Conservation (phyloP, 306 rosid genomes). For the Gastrolobium villosum region DNA sequence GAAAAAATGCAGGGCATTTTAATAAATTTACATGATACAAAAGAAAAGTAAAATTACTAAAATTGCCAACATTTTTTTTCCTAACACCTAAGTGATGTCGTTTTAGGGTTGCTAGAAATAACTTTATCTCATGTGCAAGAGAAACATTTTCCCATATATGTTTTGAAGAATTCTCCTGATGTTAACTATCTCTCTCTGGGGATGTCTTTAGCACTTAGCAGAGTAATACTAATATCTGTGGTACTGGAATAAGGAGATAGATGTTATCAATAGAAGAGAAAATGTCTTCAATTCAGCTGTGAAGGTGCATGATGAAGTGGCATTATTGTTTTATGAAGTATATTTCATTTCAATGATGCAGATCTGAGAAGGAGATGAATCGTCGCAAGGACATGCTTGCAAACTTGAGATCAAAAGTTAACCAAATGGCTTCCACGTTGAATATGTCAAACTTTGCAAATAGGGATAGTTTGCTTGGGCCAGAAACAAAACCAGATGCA, state of each 20-base stretch:
- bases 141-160: background rate
- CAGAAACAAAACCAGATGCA: constrained; percentile 83
- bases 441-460: constrained; percentile 82
- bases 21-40: no score
- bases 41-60: no score
- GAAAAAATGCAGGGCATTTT: no score
- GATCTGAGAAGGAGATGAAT: constrained; percentile 89
- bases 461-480: constrained; percentile 90
- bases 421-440: constrained; percentile 82
- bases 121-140: no score
- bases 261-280: constrained; percentile 3
- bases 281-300: constrained; percentile 21
- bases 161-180: background rate
- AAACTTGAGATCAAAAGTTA: constrained; percentile 77
- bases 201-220: background rate
- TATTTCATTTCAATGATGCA: constrained; percentile 46
- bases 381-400: constrained; percentile 87
- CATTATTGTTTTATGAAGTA: constrained; percentile 40
- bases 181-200: background rate
- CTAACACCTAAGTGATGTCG: no score
- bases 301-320: constrained; percentile 12
- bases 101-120: no score
- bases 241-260: background rate
- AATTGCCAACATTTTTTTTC: no score
- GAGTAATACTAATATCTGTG: background rate